A percentile compares a stretch with the other conserved stretches of the same genome.
Evolutionary conservation across 1,139 yeast species (phyloP).

Genomic region (Zygosaccharomyces pseudobailii): DNA sequence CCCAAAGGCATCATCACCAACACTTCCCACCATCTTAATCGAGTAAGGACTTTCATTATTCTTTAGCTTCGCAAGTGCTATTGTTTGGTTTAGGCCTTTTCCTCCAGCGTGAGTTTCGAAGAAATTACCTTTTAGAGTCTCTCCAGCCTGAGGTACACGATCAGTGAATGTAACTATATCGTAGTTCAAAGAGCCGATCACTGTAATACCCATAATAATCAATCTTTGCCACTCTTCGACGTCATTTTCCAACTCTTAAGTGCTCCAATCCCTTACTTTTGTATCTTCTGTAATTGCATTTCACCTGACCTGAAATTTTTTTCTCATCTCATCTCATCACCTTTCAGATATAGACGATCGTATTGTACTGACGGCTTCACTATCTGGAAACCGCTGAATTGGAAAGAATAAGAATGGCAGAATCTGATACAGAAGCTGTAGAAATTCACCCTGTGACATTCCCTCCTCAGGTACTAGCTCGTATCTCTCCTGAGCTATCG

Average conservation of each 20-base stretch:
- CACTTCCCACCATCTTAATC: slow-evolving; percentile 74
- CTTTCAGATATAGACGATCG: not conserved
- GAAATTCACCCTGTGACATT: slow-evolving; percentile 39
- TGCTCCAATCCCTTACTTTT: not conserved
- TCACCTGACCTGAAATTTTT: not conserved
- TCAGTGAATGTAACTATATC: slow-evolving; percentile 81
- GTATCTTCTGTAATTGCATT: not conserved
- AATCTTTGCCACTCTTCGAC: not conserved
- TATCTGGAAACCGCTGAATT: no score
- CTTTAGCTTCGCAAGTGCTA: slow-evolving; percentile 61
- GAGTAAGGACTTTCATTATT: slow-evolving; percentile 25
- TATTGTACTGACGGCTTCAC: no score
- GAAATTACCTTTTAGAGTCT: slow-evolving; percentile 65
- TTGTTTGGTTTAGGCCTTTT: slow-evolving; percentile 88
- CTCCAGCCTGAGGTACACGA: slow-evolving; percentile 77
- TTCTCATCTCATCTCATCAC: slow-evolving; percentile 1
- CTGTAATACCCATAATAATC: slow-evolving; percentile 40
- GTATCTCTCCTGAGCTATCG: slow-evolving; percentile 82
- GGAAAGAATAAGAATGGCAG: not conserved
- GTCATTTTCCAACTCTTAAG: not conserved
- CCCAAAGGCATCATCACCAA: slow-evolving; percentile 81
- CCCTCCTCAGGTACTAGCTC: slow-evolving; percentile 76
- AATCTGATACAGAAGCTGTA: slow-evolving; percentile 10
- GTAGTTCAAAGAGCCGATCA: slow-evolving; percentile 85
- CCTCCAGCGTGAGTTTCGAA: slow-evolving; percentile 92